Percentiles rank a stretch among this genome's conserved stretches.
These are phyloP conservation scores for Arabidopsis lyrata DNA, from an alignment of 441 rosid genomes.

Conservation along the genomic window DNA sequence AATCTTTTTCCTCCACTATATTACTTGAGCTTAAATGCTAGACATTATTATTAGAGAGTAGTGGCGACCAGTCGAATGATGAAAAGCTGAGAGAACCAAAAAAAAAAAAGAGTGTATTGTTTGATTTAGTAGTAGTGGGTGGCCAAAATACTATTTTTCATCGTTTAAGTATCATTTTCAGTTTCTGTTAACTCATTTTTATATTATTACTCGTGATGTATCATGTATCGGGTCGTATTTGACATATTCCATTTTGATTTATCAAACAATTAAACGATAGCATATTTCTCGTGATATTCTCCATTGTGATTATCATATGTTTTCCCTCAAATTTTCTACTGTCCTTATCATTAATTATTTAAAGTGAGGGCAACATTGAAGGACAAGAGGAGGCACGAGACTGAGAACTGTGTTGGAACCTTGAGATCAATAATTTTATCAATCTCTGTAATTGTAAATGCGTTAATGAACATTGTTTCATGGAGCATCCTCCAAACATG, in stretches of 20 bases:
- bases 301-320: not conserved
- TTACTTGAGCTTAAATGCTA: conserved; percentile 2
- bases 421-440: not conserved
- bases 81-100: conserved; percentile 26
- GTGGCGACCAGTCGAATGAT: conserved; percentile 20
- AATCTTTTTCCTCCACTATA: not conserved
- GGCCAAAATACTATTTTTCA: not conserved
- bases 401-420: not conserved
- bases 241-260: conserved; percentile 15
- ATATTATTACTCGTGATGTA: not conserved
- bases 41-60: not conserved
- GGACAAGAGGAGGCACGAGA: not conserved
- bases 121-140: conserved; percentile 31
- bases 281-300: conserved; percentile 34
- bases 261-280: conserved; percentile 3
- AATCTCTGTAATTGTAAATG: not conserved
- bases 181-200: not conserved
- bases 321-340: not conserved
- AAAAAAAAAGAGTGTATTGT: not conserved
- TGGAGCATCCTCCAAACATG: too few species aligned
- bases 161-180: conserved; percentile 4
- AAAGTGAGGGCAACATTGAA: not conserved
- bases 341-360: not conserved
- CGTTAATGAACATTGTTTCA: too few species aligned
- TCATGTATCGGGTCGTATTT: not conserved